Evolutionary conservation across 169 alveolate species (phyloP), one percentile per base, ranked within the genome.

Genomic region (Plasmodium sp.): DNA sequence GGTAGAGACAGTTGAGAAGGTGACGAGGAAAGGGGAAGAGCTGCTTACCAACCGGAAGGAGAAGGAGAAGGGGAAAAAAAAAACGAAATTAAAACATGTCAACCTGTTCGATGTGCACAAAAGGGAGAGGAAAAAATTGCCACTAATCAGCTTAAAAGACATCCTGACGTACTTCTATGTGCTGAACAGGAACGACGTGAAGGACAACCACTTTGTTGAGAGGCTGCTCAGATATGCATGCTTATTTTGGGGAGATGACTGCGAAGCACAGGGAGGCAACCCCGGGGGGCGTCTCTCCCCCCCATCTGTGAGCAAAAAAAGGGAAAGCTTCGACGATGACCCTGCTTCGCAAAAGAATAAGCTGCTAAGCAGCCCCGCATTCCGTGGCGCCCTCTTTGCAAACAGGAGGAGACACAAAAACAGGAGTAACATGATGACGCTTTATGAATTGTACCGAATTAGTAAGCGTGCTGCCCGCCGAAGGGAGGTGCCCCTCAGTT

Each of bases 101-200:
- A 88, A 88, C 48, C 72, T 88, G 72, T 88, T 88, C 36, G 83
- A 54, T 33, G 39, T 88, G 27, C 83, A 88, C 67, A 79, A 79
- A 12, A 79, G 48, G 36, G 16, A 88, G 33, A 77, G 54, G n/a
- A 79, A 41, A 41, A 14, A 51, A 51, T 51, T 88, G 1, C 9
- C 81, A 5, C 74, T 88, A 43, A 88, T 88, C 41, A 12, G 72
- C 39, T 39, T 88, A 39, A 88, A 88, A 45, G 94, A 88, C 81
- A 79, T 88, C 14, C 34, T 88, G 27, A 73, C 88, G 3, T 88
- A 88, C 51, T 14, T 88, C 22, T 80, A 88, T 58, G 72, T 88
- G 45, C 62, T 88, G 10, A 80, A 88, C 33, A 88, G 36, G 51
- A 88, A 88, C 73, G 81, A 88, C 48, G 27, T 88, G 51, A 88